These are phyloP conservation scores for Macaranga tanarius DNA, from an alignment of 441 rosid genomes.

Conservation along the genomic window DNA sequence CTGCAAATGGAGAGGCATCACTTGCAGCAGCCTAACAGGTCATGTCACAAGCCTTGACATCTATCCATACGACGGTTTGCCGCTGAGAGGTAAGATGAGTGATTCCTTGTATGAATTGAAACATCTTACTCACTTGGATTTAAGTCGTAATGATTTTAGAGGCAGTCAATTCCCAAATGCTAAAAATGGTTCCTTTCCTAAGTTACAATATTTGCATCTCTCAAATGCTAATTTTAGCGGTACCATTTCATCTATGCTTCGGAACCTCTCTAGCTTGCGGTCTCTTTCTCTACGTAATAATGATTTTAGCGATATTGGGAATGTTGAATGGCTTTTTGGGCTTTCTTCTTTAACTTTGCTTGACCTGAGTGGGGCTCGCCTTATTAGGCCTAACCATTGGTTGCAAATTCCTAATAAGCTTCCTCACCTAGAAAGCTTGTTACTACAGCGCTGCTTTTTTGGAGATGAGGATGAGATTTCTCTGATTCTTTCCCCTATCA, in stretches of 20 bases:
- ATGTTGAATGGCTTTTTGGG: slow-evolving; percentile 10
- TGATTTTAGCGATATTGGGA: background rate
- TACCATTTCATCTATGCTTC: background rate
- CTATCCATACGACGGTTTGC: no score
- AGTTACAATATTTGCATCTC: slow-evolving; percentile 9
- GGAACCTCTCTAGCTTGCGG: no score
- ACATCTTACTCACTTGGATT: slow-evolving; percentile 19
- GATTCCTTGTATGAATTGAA: slow-evolving; percentile 14
- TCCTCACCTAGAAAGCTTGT: slow-evolving; percentile 5
- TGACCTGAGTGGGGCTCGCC: background rate
- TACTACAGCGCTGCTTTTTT: background rate
- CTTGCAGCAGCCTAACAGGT: slow-evolving; percentile 5
- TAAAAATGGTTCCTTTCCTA: background rate
- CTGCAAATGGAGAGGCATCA: no score
- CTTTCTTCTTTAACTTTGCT: slow-evolving; percentile 13
- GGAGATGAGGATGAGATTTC: background rate
- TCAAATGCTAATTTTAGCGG: slow-evolving; percentile 12
- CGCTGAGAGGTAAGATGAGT: slow-evolving; percentile 4
- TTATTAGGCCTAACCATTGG: slow-evolving; percentile 3
- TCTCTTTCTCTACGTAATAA: slow-evolving; percentile 13
- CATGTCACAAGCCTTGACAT: slow-evolving; percentile 16
- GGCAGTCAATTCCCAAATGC: background rate
- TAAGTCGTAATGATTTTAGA: slow-evolving; percentile 14
- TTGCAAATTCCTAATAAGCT: slow-evolving; percentile 4
- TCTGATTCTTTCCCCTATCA: background rate